Evolutionary conservation across 805 yeast genomes (phyloP).

Genomic region (Monosporozyma aerobia): DNA sequence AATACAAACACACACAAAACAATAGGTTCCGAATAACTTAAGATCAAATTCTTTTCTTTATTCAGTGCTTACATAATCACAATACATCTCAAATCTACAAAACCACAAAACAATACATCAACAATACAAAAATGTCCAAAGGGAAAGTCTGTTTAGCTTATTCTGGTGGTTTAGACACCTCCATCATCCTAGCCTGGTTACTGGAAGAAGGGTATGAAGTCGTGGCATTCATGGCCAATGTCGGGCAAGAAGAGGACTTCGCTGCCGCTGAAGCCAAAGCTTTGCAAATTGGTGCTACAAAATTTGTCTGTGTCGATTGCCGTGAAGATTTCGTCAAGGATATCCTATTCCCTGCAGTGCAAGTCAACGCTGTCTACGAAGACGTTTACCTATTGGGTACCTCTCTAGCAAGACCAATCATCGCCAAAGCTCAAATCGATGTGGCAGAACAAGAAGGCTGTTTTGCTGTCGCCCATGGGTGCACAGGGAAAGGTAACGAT

Average conservation of each 20-base stretch:
- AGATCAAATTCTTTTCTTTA: background rate
- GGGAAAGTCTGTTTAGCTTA: conserved; percentile 99
- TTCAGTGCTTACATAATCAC: background rate
- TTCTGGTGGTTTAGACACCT: conserved; percentile 98
- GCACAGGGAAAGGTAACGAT: conserved; percentile 99
- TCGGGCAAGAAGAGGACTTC: conserved; percentile 99
- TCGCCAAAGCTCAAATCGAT: conserved; percentile 94
- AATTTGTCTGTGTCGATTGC: conserved; percentile 88
- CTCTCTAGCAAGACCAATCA: conserved; percentile 96
- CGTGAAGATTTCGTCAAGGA: conserved; percentile 91
- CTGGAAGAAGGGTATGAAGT: conserved; percentile 97
- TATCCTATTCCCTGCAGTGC: conserved; percentile 91
- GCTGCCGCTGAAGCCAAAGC: conserved; percentile 96
- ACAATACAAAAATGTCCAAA: conserved; percentile 57
- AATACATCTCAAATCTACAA: background rate
- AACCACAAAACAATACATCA: background rate
- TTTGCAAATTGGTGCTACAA: conserved; percentile 91
- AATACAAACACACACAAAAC: background rate
- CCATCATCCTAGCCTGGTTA: conserved; percentile 95
- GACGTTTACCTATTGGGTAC: conserved; percentile 95
- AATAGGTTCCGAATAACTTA: background rate
- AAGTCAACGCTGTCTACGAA: conserved; percentile 95
- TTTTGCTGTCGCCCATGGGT: conserved; percentile 97
- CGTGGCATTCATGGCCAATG: conserved; percentile 95
- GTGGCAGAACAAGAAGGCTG: conserved; percentile 97